Conservation (phyloP, 1,284 basidiomycete species). For the Vanrija sp. region DNA sequence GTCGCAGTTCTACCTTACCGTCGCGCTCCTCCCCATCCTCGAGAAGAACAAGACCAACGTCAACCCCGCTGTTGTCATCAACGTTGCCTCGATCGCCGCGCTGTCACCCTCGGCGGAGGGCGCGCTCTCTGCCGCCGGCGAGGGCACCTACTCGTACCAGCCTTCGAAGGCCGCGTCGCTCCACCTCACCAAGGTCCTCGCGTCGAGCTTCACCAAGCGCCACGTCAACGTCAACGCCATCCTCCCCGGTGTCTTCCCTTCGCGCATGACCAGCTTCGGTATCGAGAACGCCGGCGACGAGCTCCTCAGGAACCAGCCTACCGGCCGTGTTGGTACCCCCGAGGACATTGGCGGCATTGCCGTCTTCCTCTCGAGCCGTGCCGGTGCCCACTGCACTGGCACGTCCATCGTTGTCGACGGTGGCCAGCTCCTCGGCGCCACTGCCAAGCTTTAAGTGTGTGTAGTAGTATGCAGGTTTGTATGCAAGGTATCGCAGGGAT, state of each 20-base stretch:
- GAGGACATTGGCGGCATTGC: slow-evolving; percentile 40
- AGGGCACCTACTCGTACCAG: slow-evolving; percentile 24
- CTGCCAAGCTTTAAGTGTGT: slow-evolving; percentile 13
- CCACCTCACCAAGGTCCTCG: slow-evolving; percentile 26
- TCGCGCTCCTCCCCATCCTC: slow-evolving; percentile 25
- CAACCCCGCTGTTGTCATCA: slow-evolving; percentile 24
- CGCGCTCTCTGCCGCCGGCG: slow-evolving; percentile 19
- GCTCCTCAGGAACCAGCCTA: slow-evolving; percentile 17
- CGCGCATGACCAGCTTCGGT: slow-evolving; percentile 33
- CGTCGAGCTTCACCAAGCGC: slow-evolving; percentile 25
- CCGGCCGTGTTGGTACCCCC: slow-evolving; percentile 33
- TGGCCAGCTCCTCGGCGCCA: slow-evolving; percentile 11
- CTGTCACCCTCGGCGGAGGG: slow-evolving; percentile 19
- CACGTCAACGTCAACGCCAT: slow-evolving; percentile 37
- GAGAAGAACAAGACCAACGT: slow-evolving; percentile 19
- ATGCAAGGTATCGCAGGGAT: too few relatives aligned
- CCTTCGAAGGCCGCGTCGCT: slow-evolving; percentile 19
- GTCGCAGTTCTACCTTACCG: slow-evolving; percentile 26
- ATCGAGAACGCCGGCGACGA: slow-evolving; percentile 21
- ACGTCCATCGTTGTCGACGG: slow-evolving; percentile 29
- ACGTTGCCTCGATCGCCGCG: slow-evolving; percentile 29
- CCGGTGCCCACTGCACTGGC: slow-evolving; percentile 35
- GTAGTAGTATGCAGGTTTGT: too few relatives aligned
- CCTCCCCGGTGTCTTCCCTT: slow-evolving; percentile 36
- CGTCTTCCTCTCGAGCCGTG: slow-evolving; percentile 27